Evolutionary conservation across 2,329 filamentous ascomycete species (phyloP).

Genomic region (Xylaria arbuscula): DNA sequence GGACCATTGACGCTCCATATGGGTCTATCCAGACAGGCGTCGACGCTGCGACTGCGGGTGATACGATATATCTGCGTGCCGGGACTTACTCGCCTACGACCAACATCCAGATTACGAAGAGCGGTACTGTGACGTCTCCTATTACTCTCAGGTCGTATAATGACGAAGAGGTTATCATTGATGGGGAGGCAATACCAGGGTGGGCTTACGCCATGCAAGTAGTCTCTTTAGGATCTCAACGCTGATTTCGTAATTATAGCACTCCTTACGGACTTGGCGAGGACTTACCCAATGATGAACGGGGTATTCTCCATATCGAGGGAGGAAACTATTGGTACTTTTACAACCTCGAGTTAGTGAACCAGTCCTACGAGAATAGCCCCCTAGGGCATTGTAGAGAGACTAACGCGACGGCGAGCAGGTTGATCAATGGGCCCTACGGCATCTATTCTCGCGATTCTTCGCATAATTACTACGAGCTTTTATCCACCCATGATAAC

Average conservation of each 20-base stretch:
- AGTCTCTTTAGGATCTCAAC: neutral
- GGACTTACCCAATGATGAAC: slow-evolving; percentile 54
- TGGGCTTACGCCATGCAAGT: slow-evolving; percentile 10
- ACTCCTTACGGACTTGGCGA: slow-evolving; percentile 55
- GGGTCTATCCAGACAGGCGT: slow-evolving; percentile 61
- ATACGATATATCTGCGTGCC: slow-evolving; percentile 57
- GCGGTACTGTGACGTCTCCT: slow-evolving; percentile 54
- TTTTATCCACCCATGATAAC: slow-evolving; percentile 53
- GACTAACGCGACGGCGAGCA: neutral
- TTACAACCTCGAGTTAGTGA: slow-evolving; percentile 50
- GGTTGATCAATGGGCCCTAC: slow-evolving; percentile 53
- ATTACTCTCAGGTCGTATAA: slow-evolving; percentile 57
- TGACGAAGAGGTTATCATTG: slow-evolving; percentile 57
- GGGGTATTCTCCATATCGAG: slow-evolving; percentile 61
- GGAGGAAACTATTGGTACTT: slow-evolving; percentile 59
- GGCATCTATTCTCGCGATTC: slow-evolving; percentile 53
- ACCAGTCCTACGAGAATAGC: neutral
- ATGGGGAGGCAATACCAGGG: slow-evolving; percentile 56
- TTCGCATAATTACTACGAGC: slow-evolving; percentile 54
- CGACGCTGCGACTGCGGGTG: slow-evolving; percentile 58
- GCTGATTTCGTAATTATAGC: slow-evolving; percentile 11
- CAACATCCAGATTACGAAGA: slow-evolving; percentile 61
- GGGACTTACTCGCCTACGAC: slow-evolving; percentile 58
- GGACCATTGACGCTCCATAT: slow-evolving; percentile 55
- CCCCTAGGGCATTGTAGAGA: no score